Conservation (phyloP, 73 alveolate species). For the Symbiodinium natans region DNA sequence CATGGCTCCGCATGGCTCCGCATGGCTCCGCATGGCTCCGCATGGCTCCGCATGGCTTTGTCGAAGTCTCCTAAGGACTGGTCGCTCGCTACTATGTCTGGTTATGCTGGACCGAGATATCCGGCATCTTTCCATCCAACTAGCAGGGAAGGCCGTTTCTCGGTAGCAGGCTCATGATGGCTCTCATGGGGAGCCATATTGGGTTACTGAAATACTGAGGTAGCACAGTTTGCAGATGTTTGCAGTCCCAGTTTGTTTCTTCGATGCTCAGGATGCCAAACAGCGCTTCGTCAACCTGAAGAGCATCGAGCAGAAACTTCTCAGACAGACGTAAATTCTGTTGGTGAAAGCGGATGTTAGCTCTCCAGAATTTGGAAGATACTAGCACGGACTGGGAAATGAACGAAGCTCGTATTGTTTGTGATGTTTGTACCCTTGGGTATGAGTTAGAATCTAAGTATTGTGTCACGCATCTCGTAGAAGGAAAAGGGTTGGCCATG, state of each 20-base stretch:
- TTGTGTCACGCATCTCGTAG: no score
- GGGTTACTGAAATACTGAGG: background rate
- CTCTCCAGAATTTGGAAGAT: no score
- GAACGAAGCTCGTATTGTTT: no score
- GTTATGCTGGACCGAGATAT: slow-evolving; percentile 85
- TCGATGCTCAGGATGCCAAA: slow-evolving; percentile 50
- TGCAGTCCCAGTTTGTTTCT: background rate
- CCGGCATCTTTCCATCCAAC: slow-evolving; percentile 78
- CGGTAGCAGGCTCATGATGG: background rate
- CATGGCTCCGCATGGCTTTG: no score
- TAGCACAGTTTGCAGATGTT: background rate
- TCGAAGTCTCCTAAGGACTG: no score
- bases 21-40: no score
- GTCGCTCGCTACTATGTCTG: slow-evolving; percentile 47
- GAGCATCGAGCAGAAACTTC: slow-evolving; percentile 72
- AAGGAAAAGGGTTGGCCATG: no score
- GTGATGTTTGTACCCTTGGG: no score
- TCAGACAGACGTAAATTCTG: background rate
- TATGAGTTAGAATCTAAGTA: no score
- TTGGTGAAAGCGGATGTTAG: no score
- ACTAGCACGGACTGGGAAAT: no score
- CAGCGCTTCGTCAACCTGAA: slow-evolving; percentile 90
- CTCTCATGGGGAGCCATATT: background rate
- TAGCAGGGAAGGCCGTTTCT: slow-evolving; percentile 61
- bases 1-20: no score